Evolutionary conservation across 768 basidiomycete species (phyloP).

Genomic region (Coprinopsis marcescibilis): DNA sequence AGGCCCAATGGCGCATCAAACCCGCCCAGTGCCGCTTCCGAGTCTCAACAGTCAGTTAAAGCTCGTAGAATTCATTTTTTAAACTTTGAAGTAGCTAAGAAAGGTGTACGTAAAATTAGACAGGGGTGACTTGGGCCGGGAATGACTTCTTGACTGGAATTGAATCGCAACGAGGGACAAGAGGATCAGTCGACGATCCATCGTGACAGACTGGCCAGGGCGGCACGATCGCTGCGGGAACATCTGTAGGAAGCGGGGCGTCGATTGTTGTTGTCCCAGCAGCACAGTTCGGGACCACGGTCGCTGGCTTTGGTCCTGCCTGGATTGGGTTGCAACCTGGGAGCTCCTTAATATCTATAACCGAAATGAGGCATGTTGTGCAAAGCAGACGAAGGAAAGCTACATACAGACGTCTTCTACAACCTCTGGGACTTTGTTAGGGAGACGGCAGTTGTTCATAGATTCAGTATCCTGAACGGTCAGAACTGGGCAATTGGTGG

Average conservation of each 20-base stretch:
- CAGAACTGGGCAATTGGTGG: conserved; percentile 8
- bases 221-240: conserved; percentile 1
- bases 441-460: conserved; percentile 9
- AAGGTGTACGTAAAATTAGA: neutral
- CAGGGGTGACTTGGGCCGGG: conserved; percentile 2
- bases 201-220: conserved; percentile 10
- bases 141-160: conserved; percentile 1
- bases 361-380: neutral
- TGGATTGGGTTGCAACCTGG: conserved; percentile 11
- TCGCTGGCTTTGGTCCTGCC: conserved; percentile 6
- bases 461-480: conserved; percentile 11
- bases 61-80: neutral
- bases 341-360: conserved; percentile 2
- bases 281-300: neutral
- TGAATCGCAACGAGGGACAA: conserved; percentile 8
- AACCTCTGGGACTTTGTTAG: conserved; percentile 7
- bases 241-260: conserved; percentile 4
- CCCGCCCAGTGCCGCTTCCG: too few relatives aligned
- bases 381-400: neutral
- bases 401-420: conserved; percentile 8
- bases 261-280: conserved; percentile 3
- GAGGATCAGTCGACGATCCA: conserved; percentile 3
- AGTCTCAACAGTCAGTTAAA: too few relatives aligned
- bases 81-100: neutral
- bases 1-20: too few relatives aligned